phyloP scores from a whole-genome alignment of 768 basidiomycete species.

The Tricholoma furcatifolium region DNA sequence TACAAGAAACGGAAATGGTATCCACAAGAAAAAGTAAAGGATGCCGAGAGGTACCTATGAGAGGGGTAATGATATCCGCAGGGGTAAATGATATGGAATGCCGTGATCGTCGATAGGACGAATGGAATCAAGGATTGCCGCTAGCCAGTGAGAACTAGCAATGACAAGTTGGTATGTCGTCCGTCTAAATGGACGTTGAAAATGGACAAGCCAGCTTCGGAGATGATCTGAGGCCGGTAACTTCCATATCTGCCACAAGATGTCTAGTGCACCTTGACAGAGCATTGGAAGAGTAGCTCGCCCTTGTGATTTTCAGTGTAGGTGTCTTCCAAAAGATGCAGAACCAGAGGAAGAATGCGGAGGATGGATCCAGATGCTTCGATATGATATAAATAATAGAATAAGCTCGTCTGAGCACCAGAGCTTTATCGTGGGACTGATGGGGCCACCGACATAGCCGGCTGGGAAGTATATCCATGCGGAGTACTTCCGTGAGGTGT shows the following conservation, averaged over 20 bases:
- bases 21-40: constrained; percentile 7
- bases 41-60: constrained; percentile 5
- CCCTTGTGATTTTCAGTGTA: constrained; percentile 3
- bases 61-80: constrained; percentile 14
- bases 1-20: constrained; percentile 13
- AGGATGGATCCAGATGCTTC: constrained; percentile 2
- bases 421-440: constrained; percentile 9
- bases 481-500: constrained; percentile 18
- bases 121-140: constrained; percentile 6
- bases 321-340: not conserved
- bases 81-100: constrained; percentile 11
- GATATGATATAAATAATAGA: constrained; percentile 13
- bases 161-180: constrained; percentile 12
- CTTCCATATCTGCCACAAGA: not conserved
- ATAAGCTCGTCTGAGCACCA: not conserved
- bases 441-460: not conserved
- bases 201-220: constrained; percentile 3
- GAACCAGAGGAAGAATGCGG: constrained; percentile 1
- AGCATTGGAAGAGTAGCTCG: not conserved
- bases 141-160: constrained; percentile 5
- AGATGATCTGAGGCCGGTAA: not conserved
- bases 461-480: constrained; percentile 15
- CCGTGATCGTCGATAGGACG: constrained; percentile 11
- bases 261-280: not conserved
- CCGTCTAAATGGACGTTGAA: constrained; percentile 21